Evolutionary conservation across 225 moss, liverwort and hornwort species (phyloP), one percentile per base, ranked within the genome.

Genomic region (Asterella californica): DNA sequence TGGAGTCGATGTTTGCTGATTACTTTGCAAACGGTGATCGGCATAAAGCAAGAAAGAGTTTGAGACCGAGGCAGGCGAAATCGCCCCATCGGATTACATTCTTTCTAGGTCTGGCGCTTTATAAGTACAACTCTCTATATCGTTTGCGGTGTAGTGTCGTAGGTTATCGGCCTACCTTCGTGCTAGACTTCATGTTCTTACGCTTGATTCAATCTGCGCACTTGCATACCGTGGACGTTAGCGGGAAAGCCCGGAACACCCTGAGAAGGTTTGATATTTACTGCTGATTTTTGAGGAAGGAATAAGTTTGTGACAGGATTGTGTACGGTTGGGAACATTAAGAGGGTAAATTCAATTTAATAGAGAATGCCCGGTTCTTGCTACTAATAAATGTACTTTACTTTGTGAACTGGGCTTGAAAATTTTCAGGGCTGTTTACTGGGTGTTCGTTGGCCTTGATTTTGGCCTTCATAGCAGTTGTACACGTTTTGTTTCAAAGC

Each of bases 1-100:
- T 83, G 4, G 87, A 87, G 78, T 74, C 80, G 38, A 84, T 84
- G 82, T 87, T 84, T 52, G 84, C 87, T 38, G 84, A 82, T 69
- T 76, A 74, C 60, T 82, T 82, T 52, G 34, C 84, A 30, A 68
- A 79, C 19, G 82, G 82, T 14, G 78, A 87, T 79, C 50, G 71
- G 37, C 69, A 57, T 29, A 57, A 66, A 79, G 87, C 87, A 82
- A 82, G 75, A 66, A 82, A 78, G 37, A 74, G 66, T 69, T 81
- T 84, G 80, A 84, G 47, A 75, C 87, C 82, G 33, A 72, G 72
- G 45, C 77, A 81, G 54, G 75, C 74, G 38, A 81, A 81, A 81
- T 37, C 82, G 47, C 78, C 74, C 17, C 82, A 79, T 32, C 77
- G 72, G 30, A 79, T 82, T 30, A 80, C 84, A 0, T 84, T 87